Evolutionary conservation across 1,284 basidiomycete genomes (phyloP).

Genomic region (Macrocybe sp.): DNA sequence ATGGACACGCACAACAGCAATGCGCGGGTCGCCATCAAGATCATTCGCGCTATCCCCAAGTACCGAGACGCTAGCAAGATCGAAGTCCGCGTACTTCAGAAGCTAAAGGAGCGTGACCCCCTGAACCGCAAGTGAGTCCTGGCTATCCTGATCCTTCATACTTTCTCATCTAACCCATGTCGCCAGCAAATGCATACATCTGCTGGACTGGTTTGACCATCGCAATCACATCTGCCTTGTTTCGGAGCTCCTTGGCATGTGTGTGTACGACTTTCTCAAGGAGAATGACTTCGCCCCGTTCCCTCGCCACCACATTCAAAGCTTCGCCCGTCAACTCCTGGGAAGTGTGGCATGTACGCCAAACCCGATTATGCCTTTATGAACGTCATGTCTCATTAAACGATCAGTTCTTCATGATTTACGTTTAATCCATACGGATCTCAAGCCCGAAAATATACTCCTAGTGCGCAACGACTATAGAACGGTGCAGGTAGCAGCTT

Average conservation of each 20-base stretch:
- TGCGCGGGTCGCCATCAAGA: constrained; percentile 93
- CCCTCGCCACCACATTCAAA: constrained; percentile 93
- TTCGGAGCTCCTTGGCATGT: constrained; percentile 94
- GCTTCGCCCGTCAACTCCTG: constrained; percentile 90
- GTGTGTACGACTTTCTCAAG: constrained; percentile 98
- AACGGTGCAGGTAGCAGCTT: constrained; percentile 48
- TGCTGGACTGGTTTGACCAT: constrained; percentile 94
- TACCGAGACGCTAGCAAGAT: constrained; percentile 99
- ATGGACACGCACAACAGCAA: constrained; percentile 70
- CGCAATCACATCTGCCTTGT: constrained; percentile 98
- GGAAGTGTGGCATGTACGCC: constrained; percentile 91
- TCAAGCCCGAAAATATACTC: constrained; percentile 98
- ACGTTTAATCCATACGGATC: constrained; percentile 93
- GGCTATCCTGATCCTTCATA: constrained; percentile 14
- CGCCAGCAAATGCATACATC: constrained; percentile 93
- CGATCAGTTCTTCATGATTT: constrained; percentile 83
- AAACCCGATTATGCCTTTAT: constrained; percentile 8
- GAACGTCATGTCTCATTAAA: constrained; percentile 11
- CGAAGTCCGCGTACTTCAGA: constrained; percentile 92
- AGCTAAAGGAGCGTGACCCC: constrained; percentile 89
- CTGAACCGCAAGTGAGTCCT: constrained; percentile 78
- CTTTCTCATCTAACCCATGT: constrained; percentile 11
- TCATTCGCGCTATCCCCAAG: constrained; percentile 95
- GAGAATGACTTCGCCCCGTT: constrained; percentile 97
- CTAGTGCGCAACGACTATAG: constrained; percentile 84